A percentile compares a stretch with the other conserved stretches of the same genome.
Evolutionary conservation across 202 grass and related monocot genomes (phyloP).

Genomic region (Cymbopogon flexuosus): DNA sequence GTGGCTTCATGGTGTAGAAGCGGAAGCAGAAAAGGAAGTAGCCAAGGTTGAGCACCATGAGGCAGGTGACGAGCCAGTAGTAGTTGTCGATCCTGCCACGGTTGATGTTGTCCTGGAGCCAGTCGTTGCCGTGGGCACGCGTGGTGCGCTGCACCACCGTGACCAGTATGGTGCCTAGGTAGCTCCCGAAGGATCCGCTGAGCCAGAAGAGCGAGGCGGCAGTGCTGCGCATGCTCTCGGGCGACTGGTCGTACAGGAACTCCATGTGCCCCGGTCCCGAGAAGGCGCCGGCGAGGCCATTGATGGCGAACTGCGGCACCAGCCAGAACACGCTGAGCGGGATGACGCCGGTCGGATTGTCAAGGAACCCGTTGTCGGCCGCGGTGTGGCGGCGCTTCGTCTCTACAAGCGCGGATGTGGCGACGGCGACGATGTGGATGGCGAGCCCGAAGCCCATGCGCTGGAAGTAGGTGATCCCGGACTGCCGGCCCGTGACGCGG

Average conservation of each 20-base stretch:
- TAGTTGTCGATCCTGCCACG: slow-evolving; percentile 46
- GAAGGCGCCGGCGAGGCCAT: slow-evolving; percentile 42
- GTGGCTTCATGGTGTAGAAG: slow-evolving; percentile 46
- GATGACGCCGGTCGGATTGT: slow-evolving; percentile 5
- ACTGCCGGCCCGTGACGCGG: slow-evolving; percentile 24
- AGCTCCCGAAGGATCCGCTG: slow-evolving; percentile 42
- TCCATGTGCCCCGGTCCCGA: slow-evolving; percentile 52
- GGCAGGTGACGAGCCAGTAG: slow-evolving; percentile 48
- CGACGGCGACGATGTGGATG: slow-evolving; percentile 28
- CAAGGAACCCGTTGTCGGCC: slow-evolving; percentile 21
- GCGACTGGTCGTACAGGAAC: slow-evolving; percentile 58
- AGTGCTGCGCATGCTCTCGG: slow-evolving; percentile 64
- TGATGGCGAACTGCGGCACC: slow-evolving; percentile 52
- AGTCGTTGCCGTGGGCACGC: slow-evolving; percentile 28
- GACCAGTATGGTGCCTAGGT: slow-evolving; percentile 44
- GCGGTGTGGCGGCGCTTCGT: slow-evolving; percentile 31
- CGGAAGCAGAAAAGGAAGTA: slow-evolving; percentile 40
- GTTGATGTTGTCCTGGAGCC: slow-evolving; percentile 66
- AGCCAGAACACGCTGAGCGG: slow-evolving; percentile 55
- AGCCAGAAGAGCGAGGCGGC: slow-evolving; percentile 59
- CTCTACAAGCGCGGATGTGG: slow-evolving; percentile 43
- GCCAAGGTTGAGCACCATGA: slow-evolving; percentile 45
- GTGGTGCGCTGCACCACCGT: slow-evolving; percentile 41
- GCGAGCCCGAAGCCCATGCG: slow-evolving; percentile 54
- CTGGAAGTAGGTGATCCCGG: slow-evolving; percentile 57